Evolutionary conservation across 164 flowering plant genomes (phyloP).

Genomic region (Vitis rotundifolia): DNA sequence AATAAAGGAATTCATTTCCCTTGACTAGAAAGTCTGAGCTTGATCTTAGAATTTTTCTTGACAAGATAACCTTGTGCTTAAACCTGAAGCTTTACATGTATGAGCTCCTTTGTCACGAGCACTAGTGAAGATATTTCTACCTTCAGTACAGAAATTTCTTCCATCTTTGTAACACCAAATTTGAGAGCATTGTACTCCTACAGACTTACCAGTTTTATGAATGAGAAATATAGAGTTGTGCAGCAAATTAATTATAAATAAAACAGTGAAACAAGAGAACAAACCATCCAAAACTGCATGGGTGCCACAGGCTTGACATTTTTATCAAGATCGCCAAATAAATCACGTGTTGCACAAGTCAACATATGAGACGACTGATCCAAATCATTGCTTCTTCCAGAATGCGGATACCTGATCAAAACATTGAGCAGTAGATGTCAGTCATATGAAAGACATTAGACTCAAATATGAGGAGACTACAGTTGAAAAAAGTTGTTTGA

Average conservation of each 20-base stretch:
- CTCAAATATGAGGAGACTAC: neutral
- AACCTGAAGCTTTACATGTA: neutral
- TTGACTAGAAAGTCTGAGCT: neutral
- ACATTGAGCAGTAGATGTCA: neutral
- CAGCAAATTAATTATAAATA: neutral
- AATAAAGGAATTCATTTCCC: neutral
- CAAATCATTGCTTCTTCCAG: slow-evolving; percentile 70
- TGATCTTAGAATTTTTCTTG: neutral
- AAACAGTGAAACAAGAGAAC: slow-evolving; percentile 20
- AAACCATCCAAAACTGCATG: slow-evolving; percentile 94
- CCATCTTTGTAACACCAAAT: neutral
- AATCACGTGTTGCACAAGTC: slow-evolving; percentile 86
- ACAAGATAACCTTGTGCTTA: neutral
- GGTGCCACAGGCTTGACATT: slow-evolving; percentile 93
- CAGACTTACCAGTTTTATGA: neutral
- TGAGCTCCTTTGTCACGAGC: neutral
- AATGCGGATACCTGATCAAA: slow-evolving; percentile 55
- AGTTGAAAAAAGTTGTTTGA: neutral
- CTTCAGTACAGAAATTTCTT: neutral
- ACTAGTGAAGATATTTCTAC: neutral
- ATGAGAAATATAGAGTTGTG: neutral
- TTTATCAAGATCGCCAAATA: slow-evolving; percentile 85
- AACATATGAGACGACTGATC: slow-evolving; percentile 88
- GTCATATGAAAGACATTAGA: neutral
- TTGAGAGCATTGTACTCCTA: neutral